phyloP scores from a whole-genome alignment of 2,329 filamentous ascomycete genomes.

The Diplodia scrobiculata region DNA sequence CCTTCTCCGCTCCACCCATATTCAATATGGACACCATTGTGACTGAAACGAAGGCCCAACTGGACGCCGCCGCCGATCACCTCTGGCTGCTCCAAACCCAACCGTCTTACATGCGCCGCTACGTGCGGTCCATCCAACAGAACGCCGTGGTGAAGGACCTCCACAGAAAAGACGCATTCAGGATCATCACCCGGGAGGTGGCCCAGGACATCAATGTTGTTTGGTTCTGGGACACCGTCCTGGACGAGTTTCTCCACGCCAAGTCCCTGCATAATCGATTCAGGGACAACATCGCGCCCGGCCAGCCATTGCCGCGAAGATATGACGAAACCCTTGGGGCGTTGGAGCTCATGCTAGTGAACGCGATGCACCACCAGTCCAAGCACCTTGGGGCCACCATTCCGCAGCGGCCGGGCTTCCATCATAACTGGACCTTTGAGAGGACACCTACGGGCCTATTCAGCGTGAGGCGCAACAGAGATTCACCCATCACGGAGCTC shows the following conservation, averaged over 20 bases:
- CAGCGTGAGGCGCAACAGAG: neutral
- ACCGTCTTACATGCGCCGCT: slow-evolving; percentile 31
- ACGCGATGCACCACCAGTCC: slow-evolving; percentile 13
- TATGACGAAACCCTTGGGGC: slow-evolving; percentile 30
- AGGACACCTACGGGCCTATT: neutral
- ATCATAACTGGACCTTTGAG: slow-evolving; percentile 8
- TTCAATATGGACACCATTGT: neutral
- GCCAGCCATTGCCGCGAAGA: slow-evolving; percentile 28
- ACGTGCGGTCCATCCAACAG: slow-evolving; percentile 24
- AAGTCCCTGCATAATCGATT: slow-evolving; percentile 9
- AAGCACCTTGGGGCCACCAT: slow-evolving; percentile 29
- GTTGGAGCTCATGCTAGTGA: slow-evolving; percentile 30
- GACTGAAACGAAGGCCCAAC: neutral
- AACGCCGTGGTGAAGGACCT: slow-evolving; percentile 16
- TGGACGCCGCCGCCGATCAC: neutral
- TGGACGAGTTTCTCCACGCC: too few relatives aligned
- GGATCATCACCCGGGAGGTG: neutral
- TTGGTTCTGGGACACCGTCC: too few relatives aligned
- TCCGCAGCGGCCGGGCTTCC: slow-evolving; percentile 31
- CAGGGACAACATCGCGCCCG: slow-evolving; percentile 28
- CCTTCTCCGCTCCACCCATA: neutral
- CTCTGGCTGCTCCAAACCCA: slow-evolving; percentile 16
- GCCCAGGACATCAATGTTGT: slow-evolving; percentile 23
- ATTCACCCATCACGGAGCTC: neutral
- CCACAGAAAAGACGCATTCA: neutral